Base-by-base conservation (phyloP, 2,329 filamentous ascomycete species). In the Amauroascus niger region DNA sequence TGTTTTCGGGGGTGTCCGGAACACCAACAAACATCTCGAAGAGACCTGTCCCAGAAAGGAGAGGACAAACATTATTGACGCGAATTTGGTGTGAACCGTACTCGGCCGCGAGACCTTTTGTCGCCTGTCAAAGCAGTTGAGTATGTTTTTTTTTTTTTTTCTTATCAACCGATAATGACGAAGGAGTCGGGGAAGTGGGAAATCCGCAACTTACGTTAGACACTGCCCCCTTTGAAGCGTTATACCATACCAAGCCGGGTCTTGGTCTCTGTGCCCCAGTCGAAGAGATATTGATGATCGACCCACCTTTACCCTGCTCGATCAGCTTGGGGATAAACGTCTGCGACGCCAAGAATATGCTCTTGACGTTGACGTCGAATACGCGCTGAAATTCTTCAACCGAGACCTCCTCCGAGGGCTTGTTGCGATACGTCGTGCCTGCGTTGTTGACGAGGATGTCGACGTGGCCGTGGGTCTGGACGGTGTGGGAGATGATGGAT, bases 11-110 rank as follows among this genome's bases (percentile, higher is more conserved):
- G 1, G 69, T 75, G 59, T 73, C 67, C 3, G 68, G 66, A 58
- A 73, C 68, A 0, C 73, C 73, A 16, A 64, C 60, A 55, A 68
- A 69, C 28, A 65, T 66, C 24, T 73, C 72, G 58, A 79, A 80
- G 22, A 88, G 74, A 2, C 80, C 82, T 0, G 85, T 88, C 14
- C 76, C 79, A 1, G 80, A 82, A 0, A 87, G 73, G 0, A 87
- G 76, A 0, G 84, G 85, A 45, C 82, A 86, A 13, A 89, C 80
- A 1, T 79, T 77, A 58, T 88, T 88, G 62, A 89, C 83, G 0
- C 85, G 79, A 58, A 90, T 87, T 59, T 86, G 77, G 52, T 86
- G 78, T 0, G 80, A 77, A 0, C 82, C 86, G 60, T 85, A 89
- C 66, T 89, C 86, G 1, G 84, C 81, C 0, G 85, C 86, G 59